These are phyloP conservation scores for Kazachstania martiniae DNA, from an alignment of 805 yeast species.

Conservation along the genomic window DNA sequence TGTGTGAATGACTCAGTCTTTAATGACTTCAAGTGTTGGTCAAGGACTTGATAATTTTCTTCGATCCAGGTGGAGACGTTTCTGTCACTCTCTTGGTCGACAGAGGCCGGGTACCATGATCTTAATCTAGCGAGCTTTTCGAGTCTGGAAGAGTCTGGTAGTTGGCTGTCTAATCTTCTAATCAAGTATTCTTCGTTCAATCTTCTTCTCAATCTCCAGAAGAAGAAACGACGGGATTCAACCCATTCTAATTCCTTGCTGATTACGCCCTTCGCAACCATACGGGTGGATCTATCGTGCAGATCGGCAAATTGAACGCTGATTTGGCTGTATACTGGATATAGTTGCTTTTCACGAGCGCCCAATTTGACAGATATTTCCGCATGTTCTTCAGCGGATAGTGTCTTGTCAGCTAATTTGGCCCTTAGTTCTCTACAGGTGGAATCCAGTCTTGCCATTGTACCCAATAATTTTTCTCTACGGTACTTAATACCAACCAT, in stretches of 20 bases:
- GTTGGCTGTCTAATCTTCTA: slow-evolving; percentile 56
- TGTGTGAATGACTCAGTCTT: slow-evolving; percentile 58
- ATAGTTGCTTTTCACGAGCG: slow-evolving; percentile 66
- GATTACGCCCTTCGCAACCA: slow-evolving; percentile 90
- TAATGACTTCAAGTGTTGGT: slow-evolving; percentile 49
- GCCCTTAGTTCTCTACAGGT: slow-evolving; percentile 58
- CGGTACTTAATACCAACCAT: slow-evolving; percentile 98
- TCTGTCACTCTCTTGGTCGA: slow-evolving; percentile 61
- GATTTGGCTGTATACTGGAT: slow-evolving; percentile 86
- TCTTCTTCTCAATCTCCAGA: slow-evolving; percentile 98
- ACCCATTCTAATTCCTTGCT: slow-evolving; percentile 77
- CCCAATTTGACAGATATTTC: slow-evolving; percentile 53
- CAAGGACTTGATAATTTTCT: slow-evolving; percentile 55
- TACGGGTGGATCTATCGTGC: slow-evolving; percentile 95
- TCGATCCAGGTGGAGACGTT: slow-evolving; percentile 82
- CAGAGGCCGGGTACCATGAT: slow-evolving; percentile 71
- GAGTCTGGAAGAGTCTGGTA: slow-evolving; percentile 51
- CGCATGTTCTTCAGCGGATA: slow-evolving; percentile 56
- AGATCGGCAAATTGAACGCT: slow-evolving; percentile 95
- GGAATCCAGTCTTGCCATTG: slow-evolving; percentile 83
- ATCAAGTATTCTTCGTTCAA: slow-evolving; percentile 83
- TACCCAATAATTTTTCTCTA: slow-evolving; percentile 80
- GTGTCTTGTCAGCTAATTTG: slow-evolving; percentile 41
- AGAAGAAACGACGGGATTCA: slow-evolving; percentile 88
- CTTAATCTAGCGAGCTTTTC: slow-evolving; percentile 80